Percentiles rank a stretch among this genome's conserved stretches.
Conservation (phyloP, 306 rosid species). For the Cucurbita argyrosperma region DNA sequence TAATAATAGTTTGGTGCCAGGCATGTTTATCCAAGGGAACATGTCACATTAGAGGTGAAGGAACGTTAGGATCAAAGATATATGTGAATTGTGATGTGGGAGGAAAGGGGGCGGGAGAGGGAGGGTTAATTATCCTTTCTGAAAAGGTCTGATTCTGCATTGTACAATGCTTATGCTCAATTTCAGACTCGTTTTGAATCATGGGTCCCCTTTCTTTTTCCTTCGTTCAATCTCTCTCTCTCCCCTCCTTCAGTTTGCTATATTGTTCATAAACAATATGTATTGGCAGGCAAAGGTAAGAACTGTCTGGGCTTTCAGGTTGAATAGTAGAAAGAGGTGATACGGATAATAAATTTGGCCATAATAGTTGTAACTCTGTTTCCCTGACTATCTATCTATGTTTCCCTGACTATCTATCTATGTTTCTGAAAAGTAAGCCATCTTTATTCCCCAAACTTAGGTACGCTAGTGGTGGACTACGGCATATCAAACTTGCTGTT, state of each 20-base stretch:
- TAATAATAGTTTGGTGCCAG: background rate
- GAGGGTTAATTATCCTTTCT: background rate
- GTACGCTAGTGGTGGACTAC: background rate
- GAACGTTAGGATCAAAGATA: too few species aligned
- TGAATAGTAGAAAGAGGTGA: background rate
- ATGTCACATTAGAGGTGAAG: too few species aligned
- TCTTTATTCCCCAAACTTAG: background rate
- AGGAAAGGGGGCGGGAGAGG: background rate
- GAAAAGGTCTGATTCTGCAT: slow-evolving; percentile 2
- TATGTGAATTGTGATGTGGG: background rate
- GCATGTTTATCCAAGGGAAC: too few species aligned
- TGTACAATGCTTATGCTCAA: slow-evolving; percentile 7
- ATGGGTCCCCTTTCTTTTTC: slow-evolving; percentile 9
- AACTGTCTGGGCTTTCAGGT: background rate
- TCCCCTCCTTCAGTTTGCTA: background rate
- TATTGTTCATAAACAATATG: background rate
- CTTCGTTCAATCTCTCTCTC: background rate
- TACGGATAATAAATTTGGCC: background rate
- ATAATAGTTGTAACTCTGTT: background rate
- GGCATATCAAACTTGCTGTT: background rate
- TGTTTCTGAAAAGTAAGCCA: background rate
- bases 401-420: background rate
- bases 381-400: background rate
- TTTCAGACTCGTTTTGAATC: slow-evolving; percentile 4
- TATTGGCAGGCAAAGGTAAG: background rate